phyloP scores from a whole-genome alignment of 139 green algal species.

The Nannochloris sp. region DNA sequence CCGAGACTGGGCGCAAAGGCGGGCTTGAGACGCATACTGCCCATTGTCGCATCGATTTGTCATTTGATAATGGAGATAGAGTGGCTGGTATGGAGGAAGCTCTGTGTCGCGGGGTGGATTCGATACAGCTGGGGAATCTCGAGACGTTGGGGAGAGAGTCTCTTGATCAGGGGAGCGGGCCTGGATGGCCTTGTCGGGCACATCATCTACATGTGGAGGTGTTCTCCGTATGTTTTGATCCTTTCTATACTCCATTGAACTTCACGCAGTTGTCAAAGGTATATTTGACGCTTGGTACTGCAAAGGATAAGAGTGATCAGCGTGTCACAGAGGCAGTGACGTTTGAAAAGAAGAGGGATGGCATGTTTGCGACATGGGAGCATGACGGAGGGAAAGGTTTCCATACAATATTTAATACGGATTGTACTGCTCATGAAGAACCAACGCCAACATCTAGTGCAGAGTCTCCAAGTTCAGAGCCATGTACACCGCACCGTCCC shows the following conservation, averaged over 20 bases:
- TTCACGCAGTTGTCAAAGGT: neutral
- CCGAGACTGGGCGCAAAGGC: too few species aligned
- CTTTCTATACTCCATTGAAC: neutral
- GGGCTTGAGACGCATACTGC: too few species aligned
- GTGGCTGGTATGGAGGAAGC: too few species aligned
- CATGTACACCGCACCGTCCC: neutral
- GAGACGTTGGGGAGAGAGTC: too few species aligned
- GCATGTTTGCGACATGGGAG: neutral
- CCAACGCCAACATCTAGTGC: too few species aligned
- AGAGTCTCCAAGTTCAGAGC: too few species aligned
- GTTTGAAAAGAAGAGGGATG: neutral
- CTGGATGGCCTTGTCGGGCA: too few species aligned
- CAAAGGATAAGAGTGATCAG: constrained; percentile 5
- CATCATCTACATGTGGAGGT: neutral
- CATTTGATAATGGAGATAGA: too few species aligned
- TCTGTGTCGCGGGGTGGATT: too few species aligned
- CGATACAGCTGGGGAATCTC: too few species aligned
- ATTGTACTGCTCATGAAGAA: neutral
- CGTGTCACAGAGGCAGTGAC: neutral
- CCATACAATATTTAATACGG: neutral
- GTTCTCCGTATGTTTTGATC: neutral
- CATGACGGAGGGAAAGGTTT: neutral
- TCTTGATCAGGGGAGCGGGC: too few species aligned
- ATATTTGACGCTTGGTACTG: neutral
- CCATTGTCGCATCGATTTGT: too few species aligned